Conservation (phyloP, 768 basidiomycete genomes). For the Panus rudis region DNA sequence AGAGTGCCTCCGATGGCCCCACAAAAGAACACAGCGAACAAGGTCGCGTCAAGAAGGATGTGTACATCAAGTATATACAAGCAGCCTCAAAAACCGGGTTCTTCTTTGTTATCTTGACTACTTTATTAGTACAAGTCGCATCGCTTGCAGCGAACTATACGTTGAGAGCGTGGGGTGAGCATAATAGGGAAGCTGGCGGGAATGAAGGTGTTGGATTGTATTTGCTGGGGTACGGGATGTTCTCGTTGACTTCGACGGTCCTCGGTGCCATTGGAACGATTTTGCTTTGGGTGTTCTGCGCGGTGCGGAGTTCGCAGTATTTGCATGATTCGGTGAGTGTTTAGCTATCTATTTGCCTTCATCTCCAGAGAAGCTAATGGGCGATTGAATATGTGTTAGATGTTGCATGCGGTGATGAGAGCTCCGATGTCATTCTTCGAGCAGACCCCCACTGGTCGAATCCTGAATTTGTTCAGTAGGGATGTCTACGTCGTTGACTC, state of each 20-base stretch:
- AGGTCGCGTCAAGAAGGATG: conserved; percentile 69
- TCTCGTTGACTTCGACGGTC: conserved; percentile 51
- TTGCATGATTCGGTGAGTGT: conserved; percentile 68
- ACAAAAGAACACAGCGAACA: conserved; percentile 71
- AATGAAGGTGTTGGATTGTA: conserved; percentile 54
- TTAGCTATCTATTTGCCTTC: neutral
- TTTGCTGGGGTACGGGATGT: conserved; percentile 59
- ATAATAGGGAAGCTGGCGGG: conserved; percentile 53
- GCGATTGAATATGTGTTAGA: conserved; percentile 35
- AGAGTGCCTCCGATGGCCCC: conserved; percentile 38
- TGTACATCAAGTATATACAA: conserved; percentile 72
- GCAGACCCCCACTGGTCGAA: conserved; percentile 80
- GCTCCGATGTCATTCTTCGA: conserved; percentile 90
- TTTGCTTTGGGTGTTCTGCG: conserved; percentile 71
- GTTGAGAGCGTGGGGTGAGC: conserved; percentile 78
- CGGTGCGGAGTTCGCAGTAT: conserved; percentile 62
- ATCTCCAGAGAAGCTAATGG: neutral
- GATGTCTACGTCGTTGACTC: conserved; percentile 87
- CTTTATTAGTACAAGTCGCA: conserved; percentile 47
- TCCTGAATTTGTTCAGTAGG: conserved; percentile 86
- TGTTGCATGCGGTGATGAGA: conserved; percentile 73
- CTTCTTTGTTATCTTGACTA: conserved; percentile 43
- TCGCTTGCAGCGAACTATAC: conserved; percentile 57
- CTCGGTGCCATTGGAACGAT: conserved; percentile 51
- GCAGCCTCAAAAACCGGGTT: conserved; percentile 77